Conservation (phyloP, 495 filamentous ascomycete species). For the Trichoderma asperelloides region DNA sequence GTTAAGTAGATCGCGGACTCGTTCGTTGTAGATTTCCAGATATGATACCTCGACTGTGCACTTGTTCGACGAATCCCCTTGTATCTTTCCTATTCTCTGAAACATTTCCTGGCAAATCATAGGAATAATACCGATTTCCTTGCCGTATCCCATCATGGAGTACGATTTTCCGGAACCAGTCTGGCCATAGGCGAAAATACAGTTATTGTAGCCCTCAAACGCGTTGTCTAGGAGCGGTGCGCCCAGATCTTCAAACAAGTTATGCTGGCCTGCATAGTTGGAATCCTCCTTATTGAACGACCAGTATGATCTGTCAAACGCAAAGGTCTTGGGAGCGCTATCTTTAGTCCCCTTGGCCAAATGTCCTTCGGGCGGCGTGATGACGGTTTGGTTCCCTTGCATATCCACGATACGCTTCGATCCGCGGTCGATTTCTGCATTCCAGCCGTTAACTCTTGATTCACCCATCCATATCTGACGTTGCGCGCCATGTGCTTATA, state of each 20-base stretch:
- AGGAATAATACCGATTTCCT: slow-evolving; percentile 95
- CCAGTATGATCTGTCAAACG: slow-evolving; percentile 97
- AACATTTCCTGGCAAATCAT: slow-evolving; percentile 98
- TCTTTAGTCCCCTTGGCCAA: slow-evolving; percentile 58
- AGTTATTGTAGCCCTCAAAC: slow-evolving; percentile 98
- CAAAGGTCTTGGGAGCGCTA: slow-evolving; percentile 72
- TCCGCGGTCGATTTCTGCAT: slow-evolving; percentile 71
- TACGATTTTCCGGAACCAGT: slow-evolving; percentile 98
- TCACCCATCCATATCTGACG: background rate
- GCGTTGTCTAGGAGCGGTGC: slow-evolving; percentile 93
- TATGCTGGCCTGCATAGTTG: slow-evolving; percentile 83
- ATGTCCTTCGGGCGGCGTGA: slow-evolving; percentile 58
- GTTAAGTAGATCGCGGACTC: slow-evolving; percentile 92
- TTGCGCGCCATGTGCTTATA: slow-evolving; percentile 15
- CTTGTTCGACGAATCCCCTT: slow-evolving; percentile 66
- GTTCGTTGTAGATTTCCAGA: slow-evolving; percentile 98
- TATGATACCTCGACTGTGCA: slow-evolving; percentile 98
- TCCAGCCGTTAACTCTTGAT: background rate
- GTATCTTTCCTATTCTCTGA: slow-evolving; percentile 65
- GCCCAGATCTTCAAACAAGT: slow-evolving; percentile 82
- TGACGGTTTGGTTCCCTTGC: slow-evolving; percentile 82
- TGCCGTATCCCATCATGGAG: slow-evolving; percentile 99
- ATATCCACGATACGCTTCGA: slow-evolving; percentile 99
- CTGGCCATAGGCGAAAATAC: slow-evolving; percentile 99
- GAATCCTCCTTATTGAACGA: slow-evolving; percentile 77